Conservation (phyloP, 2,329 filamentous ascomycete genomes). For the Paraphaeosphaeria minitans region DNA sequence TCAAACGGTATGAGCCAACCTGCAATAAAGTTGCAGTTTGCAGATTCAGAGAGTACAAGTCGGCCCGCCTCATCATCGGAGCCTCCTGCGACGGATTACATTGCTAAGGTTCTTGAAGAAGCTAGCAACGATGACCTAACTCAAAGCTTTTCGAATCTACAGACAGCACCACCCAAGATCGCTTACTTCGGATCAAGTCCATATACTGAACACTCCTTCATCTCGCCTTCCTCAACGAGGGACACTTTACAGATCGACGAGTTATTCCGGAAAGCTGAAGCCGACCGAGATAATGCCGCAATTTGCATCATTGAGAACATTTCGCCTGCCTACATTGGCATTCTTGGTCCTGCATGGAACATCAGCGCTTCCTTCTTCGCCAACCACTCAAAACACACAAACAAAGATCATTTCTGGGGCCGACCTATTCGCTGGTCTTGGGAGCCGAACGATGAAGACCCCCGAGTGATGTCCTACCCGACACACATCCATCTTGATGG, state of each 20-base stretch:
- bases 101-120: neutral
- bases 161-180: neutral
- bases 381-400: neutral
- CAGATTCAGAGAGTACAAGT: neutral
- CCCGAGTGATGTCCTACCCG: no score
- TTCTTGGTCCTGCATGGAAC: neutral
- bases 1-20: no score
- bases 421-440: no score
- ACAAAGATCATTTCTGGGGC: neutral
- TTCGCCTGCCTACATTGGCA: neutral
- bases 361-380: constrained; percentile 1
- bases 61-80: neutral
- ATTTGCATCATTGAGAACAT: constrained; percentile 11
- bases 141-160: neutral
- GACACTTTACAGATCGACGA: neutral
- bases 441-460: no score
- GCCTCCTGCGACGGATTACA: neutral
- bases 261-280: neutral
- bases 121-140: neutral
- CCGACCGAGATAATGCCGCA: neutral
- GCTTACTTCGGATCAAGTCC: neutral
- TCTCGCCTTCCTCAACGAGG: no score
- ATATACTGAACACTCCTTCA: neutral
- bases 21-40: no score
- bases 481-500: no score